Evolutionary conservation across 2,329 filamentous ascomycete genomes (phyloP).

Genomic region (Fusarium globosum): DNA sequence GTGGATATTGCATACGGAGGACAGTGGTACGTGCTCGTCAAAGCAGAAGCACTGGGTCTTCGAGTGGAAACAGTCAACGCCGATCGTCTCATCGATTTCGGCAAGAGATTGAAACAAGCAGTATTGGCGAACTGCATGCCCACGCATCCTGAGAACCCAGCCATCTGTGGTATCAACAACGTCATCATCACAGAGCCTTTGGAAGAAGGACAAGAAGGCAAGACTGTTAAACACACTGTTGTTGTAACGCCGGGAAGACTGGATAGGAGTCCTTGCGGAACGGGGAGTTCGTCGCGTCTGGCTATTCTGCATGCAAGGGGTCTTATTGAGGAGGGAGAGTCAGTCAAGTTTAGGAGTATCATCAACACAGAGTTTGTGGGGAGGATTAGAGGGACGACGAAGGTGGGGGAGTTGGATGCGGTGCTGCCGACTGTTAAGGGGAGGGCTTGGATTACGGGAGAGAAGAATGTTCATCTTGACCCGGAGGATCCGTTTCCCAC

Average conservation of each 20-base stretch:
- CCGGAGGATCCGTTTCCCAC: constrained; percentile 16
- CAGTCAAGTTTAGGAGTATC: constrained; percentile 12
- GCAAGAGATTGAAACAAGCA: constrained; percentile 56
- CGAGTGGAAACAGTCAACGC: constrained; percentile 20
- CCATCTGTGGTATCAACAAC: constrained; percentile 55
- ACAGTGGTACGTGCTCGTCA: constrained; percentile 22
- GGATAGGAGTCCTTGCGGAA: constrained; percentile 16
- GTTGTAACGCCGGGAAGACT: constrained; percentile 8
- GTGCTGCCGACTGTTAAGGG: constrained; percentile 14
- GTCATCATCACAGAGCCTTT: constrained; percentile 49
- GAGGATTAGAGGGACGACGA: neutral
- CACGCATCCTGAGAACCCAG: constrained; percentile 55
- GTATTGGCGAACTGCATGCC: constrained; percentile 50
- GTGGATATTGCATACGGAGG: constrained; percentile 20
- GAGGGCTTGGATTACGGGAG: constrained; percentile 15
- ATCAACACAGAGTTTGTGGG: constrained; percentile 23
- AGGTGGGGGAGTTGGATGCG: constrained; percentile 10
- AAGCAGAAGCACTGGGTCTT: constrained; percentile 12
- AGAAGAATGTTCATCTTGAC: constrained; percentile 22
- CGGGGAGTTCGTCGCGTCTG: constrained; percentile 8
- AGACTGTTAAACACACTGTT: constrained; percentile 10
- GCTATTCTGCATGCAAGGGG: constrained; percentile 8
- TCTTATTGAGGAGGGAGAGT: neutral
- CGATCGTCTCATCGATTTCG: constrained; percentile 37
- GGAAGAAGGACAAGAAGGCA: constrained; percentile 5